phyloP scores from a whole-genome alignment of 2,329 filamentous ascomycete species.

The Alternaria brassicicola region DNA sequence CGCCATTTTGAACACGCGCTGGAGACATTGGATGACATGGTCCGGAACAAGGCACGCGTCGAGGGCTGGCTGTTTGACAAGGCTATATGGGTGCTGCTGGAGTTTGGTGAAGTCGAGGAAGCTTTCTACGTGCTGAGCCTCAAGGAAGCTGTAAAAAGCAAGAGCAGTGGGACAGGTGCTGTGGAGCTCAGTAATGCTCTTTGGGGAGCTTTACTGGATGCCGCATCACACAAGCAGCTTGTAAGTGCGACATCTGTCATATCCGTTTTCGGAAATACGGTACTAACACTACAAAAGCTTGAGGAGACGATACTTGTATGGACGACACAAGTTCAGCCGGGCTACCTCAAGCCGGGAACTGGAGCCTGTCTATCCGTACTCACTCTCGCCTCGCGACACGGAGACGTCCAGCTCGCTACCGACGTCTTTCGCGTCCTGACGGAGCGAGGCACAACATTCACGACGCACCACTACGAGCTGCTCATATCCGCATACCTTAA shows the following conservation, averaged over 20 bases:
- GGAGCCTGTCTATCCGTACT: slow-evolving; percentile 72
- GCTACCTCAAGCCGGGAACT: slow-evolving; percentile 66
- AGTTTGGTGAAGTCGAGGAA: slow-evolving; percentile 76
- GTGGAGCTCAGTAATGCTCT: slow-evolving; percentile 58
- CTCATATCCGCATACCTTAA: slow-evolving; percentile 73
- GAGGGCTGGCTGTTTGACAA: slow-evolving; percentile 79
- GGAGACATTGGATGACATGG: slow-evolving; percentile 70
- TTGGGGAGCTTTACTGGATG: slow-evolving; percentile 76
- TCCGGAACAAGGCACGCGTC: slow-evolving; percentile 60
- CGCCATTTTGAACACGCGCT: slow-evolving; percentile 82
- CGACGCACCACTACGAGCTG: slow-evolving; percentile 77
- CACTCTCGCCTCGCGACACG: slow-evolving; percentile 70
- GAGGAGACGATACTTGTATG: slow-evolving; percentile 73
- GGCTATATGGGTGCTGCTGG: slow-evolving; percentile 74
- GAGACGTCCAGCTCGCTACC: slow-evolving; percentile 71
- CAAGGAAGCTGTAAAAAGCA: slow-evolving; percentile 42
- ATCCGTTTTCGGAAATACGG: background rate
- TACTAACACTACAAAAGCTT: slow-evolving; percentile 53
- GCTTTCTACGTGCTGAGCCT: slow-evolving; percentile 68
- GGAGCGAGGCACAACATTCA: slow-evolving; percentile 63
- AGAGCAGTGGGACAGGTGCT: slow-evolving; percentile 26
- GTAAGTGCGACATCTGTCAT: slow-evolving; percentile 37
- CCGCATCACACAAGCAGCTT: slow-evolving; percentile 69
- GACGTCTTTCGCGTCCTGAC: slow-evolving; percentile 72
- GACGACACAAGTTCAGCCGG: slow-evolving; percentile 66